Evolutionary conservation across 768 basidiomycete species (phyloP).

Genomic region (Calocybe indica): DNA sequence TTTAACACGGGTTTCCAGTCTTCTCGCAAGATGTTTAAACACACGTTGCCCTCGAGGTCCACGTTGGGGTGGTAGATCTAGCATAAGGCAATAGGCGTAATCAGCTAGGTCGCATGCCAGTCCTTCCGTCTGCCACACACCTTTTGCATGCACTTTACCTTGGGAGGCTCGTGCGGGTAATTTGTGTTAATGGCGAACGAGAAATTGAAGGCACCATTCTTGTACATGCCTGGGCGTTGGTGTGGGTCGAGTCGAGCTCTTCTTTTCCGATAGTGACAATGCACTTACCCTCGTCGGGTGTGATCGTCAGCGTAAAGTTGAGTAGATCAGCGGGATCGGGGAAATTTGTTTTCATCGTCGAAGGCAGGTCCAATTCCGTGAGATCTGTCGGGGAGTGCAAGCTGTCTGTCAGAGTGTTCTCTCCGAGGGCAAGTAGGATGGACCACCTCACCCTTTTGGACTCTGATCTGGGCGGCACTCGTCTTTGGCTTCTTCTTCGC

Average conservation of each 20-base stretch:
- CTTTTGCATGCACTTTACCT: conserved; percentile 95
- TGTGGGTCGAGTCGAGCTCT: too few species aligned
- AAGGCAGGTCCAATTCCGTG: conserved; percentile 92
- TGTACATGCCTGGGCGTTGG: conserved; percentile 82
- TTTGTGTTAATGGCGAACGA: conserved; percentile 95
- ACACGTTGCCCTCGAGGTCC: conserved; percentile 97
- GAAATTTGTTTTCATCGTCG: conserved; percentile 94
- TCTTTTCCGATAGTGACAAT: too few species aligned
- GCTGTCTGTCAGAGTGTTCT: background rate
- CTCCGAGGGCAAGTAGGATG: background rate
- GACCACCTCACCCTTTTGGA: conserved; percentile 83
- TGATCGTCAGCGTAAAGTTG: conserved; percentile 93
- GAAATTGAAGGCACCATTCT: conserved; percentile 89
- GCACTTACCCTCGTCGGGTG: conserved; percentile 87
- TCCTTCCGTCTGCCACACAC: conserved; percentile 36
- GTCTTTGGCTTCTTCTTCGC: conserved; percentile 99
- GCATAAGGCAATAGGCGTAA: too few species aligned
- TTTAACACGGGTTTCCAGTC: conserved; percentile 99
- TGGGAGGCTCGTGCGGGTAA: conserved; percentile 99
- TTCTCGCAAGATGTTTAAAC: conserved; percentile 96
- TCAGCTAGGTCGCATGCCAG: too few species aligned
- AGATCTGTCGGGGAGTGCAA: conserved; percentile 51
- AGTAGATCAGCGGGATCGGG: conserved; percentile 91
- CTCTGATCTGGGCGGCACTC: conserved; percentile 94
- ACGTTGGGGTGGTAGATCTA: conserved; percentile 99